These are phyloP conservation scores for Phaeophleospora eucalypticola DNA, from an alignment of 2,329 filamentous ascomycete genomes.

Conservation along the genomic window DNA sequence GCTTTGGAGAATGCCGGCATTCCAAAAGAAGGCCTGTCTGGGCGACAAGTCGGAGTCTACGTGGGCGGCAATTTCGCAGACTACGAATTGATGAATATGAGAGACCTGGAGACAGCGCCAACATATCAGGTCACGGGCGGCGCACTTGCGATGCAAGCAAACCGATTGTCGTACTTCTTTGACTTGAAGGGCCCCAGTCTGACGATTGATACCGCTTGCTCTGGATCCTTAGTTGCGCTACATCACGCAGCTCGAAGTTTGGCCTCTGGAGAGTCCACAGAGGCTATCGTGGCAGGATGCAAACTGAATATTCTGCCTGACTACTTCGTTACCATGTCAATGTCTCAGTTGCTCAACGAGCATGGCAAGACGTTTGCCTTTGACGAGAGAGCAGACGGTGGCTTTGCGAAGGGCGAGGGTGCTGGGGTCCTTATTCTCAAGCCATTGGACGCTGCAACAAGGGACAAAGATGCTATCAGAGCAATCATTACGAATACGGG, in stretches of 20 bases:
- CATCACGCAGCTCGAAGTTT: constrained; percentile 26
- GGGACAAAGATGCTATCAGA: constrained; percentile 25
- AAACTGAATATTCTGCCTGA: background rate
- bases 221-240: constrained; percentile 1
- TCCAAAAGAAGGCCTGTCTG: constrained; percentile 2
- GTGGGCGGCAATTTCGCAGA: constrained; percentile 13
- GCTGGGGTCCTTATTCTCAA: constrained; percentile 34
- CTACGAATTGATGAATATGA: constrained; percentile 9
- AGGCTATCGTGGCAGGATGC: constrained; percentile 5
- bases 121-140: constrained; percentile 18
- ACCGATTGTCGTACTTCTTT: constrained; percentile 9
- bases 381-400: constrained; percentile 1
- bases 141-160: constrained; percentile 5
- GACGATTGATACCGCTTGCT: constrained; percentile 8
- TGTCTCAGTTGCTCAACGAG: constrained; percentile 8
- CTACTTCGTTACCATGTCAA: background rate
- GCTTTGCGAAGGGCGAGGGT: constrained; percentile 35
- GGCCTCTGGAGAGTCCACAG: constrained; percentile 19
- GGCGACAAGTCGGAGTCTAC: constrained; percentile 8
- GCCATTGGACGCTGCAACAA: constrained; percentile 8
- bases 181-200: constrained; percentile 1
- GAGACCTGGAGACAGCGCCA: constrained; percentile 10
- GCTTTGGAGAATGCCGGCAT: constrained; percentile 15
- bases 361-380: constrained; percentile 2
- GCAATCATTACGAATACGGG: constrained; percentile 35